Evolutionary conservation across 2,329 filamentous ascomycete species (phyloP).

Genomic region (Endothia cerciana): DNA sequence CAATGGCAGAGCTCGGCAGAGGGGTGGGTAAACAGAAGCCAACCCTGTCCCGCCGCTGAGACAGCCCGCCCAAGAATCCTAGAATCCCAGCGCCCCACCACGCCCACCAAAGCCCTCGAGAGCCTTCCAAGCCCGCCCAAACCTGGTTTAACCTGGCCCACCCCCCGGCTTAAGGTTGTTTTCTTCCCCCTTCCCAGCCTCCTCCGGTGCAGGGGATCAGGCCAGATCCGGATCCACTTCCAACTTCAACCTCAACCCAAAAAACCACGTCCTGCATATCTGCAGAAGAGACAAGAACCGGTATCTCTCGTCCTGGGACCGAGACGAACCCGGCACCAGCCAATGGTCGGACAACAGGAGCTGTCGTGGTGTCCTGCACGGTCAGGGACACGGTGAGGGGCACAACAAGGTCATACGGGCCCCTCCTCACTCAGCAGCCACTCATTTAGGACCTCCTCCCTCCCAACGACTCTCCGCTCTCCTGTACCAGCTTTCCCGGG

Average conservation of each 20-base stretch:
- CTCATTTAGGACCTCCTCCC: neutral
- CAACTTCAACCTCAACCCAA: neutral
- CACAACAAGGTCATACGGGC: neutral
- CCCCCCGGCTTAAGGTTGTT: constrained; percentile 2
- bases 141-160: neutral
- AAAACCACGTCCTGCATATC: no score
- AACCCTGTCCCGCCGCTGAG: neutral
- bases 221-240: constrained; percentile 1
- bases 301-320: no score
- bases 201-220: neutral
- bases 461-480: neutral
- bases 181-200: neutral
- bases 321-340: neutral
- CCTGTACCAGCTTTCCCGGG: neutral
- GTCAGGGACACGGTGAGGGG: neutral
- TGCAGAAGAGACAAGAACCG: no score
- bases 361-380: neutral
- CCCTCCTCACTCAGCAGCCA: neutral
- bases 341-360: neutral
- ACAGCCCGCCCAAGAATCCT: neutral
- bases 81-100: neutral
- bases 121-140: neutral
- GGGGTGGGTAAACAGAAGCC: neutral
- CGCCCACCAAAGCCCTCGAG: neutral
- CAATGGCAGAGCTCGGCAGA: neutral